A percentile compares a stretch with the other conserved stretches of the same genome.
Evolutionary conservation across 2,329 filamentous ascomycete species (phyloP).

Genomic region (Monilinia fructicola): DNA sequence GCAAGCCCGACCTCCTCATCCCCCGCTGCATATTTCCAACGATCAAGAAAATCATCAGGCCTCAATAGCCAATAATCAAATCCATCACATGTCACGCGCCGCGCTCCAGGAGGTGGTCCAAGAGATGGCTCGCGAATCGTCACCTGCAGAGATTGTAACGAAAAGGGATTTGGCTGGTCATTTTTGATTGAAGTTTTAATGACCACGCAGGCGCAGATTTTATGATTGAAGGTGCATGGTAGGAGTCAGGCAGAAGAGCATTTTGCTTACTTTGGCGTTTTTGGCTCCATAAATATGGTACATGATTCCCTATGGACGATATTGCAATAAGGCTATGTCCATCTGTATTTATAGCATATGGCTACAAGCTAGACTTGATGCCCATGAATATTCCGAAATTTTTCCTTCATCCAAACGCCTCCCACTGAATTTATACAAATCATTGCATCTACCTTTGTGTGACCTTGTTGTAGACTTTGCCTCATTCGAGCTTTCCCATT

Average conservation of each 20-base stretch:
- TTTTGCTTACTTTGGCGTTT: constrained; percentile 27
- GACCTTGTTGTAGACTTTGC: not conserved
- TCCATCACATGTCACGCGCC: constrained; percentile 30
- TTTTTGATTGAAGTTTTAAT: constrained; percentile 32
- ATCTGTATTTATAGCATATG: constrained; percentile 36
- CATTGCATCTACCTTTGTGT: constrained; percentile 9
- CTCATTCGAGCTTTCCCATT: not conserved
- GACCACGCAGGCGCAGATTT: constrained; percentile 36
- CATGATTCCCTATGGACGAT: constrained; percentile 29
- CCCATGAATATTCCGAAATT: constrained; percentile 22
- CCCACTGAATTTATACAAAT: not conserved
- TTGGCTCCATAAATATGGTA: constrained; percentile 29
- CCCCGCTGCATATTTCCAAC: constrained; percentile 23
- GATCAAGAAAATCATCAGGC: constrained; percentile 28
- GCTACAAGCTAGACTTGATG: constrained; percentile 24
- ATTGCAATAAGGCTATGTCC: constrained; percentile 18
- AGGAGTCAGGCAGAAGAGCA: constrained; percentile 31
- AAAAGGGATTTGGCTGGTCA: constrained; percentile 29
- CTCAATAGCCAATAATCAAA: constrained; percentile 18
- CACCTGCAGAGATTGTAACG: constrained; percentile 3
- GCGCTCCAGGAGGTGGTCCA: constrained; percentile 26
- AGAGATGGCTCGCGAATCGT: constrained; percentile 31
- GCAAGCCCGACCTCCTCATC: constrained; percentile 31
- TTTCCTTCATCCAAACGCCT: constrained; percentile 9
- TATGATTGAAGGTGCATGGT: constrained; percentile 18